Evolutionary conservation across 1,284 basidiomycete species (phyloP), one percentile per base, ranked within the genome.

Genomic region (Melampsora larici-populina): DNA sequence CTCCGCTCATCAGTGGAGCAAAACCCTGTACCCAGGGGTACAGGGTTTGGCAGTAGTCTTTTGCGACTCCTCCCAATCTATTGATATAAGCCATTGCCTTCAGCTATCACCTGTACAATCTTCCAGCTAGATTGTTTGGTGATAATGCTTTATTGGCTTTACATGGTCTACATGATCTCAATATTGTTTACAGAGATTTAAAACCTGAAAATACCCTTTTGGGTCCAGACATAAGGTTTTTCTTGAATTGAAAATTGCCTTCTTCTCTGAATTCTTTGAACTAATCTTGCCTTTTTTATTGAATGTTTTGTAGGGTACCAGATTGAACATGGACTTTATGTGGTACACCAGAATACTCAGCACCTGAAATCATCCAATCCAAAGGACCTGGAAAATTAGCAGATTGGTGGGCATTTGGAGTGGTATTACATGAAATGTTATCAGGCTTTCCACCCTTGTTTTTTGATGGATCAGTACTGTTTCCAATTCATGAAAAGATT

Each of bases 131-230:
- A 18, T 87, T 87, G 82, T 87, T 87, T 80, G 84, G 86, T 68
- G 86, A 86, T 2, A 85, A 84, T 63, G 86, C 87, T 78, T 84
- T 87, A 24, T 83, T 87, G 31, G 86, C 86, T 11, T 84, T 86
- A 80, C 85, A 86, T 77, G 85, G 86, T 78, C 81, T 86, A 9
- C 86, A 86, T 79, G 82, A 83, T 18, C 82, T 82, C 62, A 84
- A 86, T 79, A 86, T 86, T 81, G 85, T 86, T 79, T 87, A 86
- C 79, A 83, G 86, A 21, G 86, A 87, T 80, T 81, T 87, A 29
- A 87, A 87, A 80, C 86, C 86, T 7, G 86, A 87, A 79, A 87
- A 87, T 79, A 80, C 87, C 1, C 80, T 87, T 7, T 82, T 87
- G 15, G 86, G 85, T 78, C 79, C 83, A 29, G 79, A 82, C 33